A percentile compares a stretch with the other conserved stretches of the same genome.
phyloP scores from a whole-genome alignment of 2,329 filamentous ascomycete species.

The Xylaria sp. region DNA sequence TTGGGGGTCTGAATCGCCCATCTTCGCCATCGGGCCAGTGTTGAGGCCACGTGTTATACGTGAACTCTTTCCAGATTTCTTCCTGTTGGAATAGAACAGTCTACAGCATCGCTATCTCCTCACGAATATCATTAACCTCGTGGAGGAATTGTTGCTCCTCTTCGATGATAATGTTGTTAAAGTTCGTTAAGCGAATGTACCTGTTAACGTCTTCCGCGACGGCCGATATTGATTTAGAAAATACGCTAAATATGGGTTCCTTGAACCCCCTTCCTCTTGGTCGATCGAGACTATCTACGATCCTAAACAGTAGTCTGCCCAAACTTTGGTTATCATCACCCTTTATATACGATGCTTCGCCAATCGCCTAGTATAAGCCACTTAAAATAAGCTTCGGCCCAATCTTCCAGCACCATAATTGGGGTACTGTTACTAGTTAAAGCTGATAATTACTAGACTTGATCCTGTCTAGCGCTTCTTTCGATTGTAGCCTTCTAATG shows the following conservation, averaged over 20 bases:
- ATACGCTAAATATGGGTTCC: conserved; percentile 10
- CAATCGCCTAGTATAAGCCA: background rate
- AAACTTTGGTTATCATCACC: background rate
- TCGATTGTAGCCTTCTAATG: background rate
- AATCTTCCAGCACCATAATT: conserved; percentile 18
- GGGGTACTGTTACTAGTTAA: conserved; percentile 2
- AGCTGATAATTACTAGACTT: background rate
- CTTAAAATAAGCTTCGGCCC: background rate
- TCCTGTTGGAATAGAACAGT: conserved; percentile 17
- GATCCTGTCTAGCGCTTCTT: background rate
- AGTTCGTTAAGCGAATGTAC: background rate
- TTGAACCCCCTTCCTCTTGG: background rate
- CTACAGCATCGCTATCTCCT: conserved; percentile 21
- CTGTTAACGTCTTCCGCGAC: conserved; percentile 4
- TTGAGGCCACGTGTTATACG: conserved; percentile 8
- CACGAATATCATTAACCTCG: conserved; percentile 15
- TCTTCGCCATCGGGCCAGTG: conserved; percentile 7
- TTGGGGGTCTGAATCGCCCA: conserved; percentile 1
- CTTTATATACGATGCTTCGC: background rate
- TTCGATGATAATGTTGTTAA: conserved; percentile 9
- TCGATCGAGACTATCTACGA: conserved; percentile 8
- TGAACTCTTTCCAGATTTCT: conserved; percentile 17
- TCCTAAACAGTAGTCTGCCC: background rate
- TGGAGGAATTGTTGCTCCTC: conserved; percentile 10
- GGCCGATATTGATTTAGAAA: conserved; percentile 6